Conservation (phyloP, 179 eudicot species). For the Beta corolliflora region DNA sequence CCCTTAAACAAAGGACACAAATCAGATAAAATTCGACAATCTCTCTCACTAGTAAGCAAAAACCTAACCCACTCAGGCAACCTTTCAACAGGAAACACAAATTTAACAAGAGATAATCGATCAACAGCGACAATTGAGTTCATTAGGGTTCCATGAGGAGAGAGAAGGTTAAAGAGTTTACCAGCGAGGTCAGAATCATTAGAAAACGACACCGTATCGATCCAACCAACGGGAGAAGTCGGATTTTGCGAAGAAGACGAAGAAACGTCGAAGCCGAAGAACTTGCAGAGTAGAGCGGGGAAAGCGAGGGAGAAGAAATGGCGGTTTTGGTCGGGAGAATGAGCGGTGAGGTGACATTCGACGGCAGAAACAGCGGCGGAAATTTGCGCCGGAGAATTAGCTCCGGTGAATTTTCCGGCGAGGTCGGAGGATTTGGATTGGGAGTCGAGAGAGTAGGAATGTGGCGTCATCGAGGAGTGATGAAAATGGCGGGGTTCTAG, state of each 20-base stretch:
- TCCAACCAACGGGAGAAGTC: slow-evolving; percentile 44
- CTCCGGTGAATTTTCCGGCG: slow-evolving; percentile 54
- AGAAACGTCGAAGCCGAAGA: slow-evolving; percentile 73
- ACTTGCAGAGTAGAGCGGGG: slow-evolving; percentile 65
- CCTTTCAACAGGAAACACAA: slow-evolving; percentile 76
- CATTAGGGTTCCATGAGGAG: slow-evolving; percentile 66
- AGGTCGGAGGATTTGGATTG: slow-evolving; percentile 68
- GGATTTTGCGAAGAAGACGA: slow-evolving; percentile 38
- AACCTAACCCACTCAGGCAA: slow-evolving; percentile 83
- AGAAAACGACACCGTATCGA: slow-evolving; percentile 45
- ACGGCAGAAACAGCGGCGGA: slow-evolving; percentile 54
- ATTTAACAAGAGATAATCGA: slow-evolving; percentile 68
- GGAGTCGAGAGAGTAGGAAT: slow-evolving; percentile 57
- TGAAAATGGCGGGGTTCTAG: slow-evolving; percentile 23
- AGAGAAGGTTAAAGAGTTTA: slow-evolving; percentile 52
- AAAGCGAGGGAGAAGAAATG: slow-evolving; percentile 80
- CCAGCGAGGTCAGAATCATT: slow-evolving; percentile 46
- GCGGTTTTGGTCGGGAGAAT: slow-evolving; percentile 66
- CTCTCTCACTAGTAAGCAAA: slow-evolving; percentile 53
- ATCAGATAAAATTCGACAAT: slow-evolving; percentile 50
- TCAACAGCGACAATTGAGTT: slow-evolving; percentile 69
- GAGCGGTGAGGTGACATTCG: slow-evolving; percentile 54
- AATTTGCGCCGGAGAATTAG: slow-evolving; percentile 56
- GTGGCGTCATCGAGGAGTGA: slow-evolving; percentile 45
- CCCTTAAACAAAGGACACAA: slow-evolving; percentile 69